phyloP scores from a whole-genome alignment of 495 filamentous ascomycete species.

The Pyronema omphalodes region DNA sequence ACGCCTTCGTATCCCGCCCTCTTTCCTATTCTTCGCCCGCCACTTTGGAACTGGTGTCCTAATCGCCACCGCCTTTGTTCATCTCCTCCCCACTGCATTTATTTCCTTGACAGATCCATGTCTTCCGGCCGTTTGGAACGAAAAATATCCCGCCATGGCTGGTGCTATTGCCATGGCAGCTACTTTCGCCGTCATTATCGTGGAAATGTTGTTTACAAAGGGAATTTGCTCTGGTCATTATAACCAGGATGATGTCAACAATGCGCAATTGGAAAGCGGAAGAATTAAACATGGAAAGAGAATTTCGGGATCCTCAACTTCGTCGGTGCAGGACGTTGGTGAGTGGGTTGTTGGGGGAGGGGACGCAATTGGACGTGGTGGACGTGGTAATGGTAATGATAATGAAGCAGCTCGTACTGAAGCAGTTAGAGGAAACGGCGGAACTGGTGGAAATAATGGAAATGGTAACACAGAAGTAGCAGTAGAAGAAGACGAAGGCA shows the following conservation, averaged over 20 bases:
- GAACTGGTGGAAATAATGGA: background rate
- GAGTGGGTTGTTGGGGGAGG: background rate
- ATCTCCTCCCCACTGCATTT: constrained; percentile 68
- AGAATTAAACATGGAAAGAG: constrained; percentile 4
- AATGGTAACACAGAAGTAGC: no score
- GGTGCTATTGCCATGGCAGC: constrained; percentile 63
- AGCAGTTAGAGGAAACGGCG: background rate
- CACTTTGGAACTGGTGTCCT: constrained; percentile 76
- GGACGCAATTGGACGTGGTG: background rate
- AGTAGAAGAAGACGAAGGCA: constrained; percentile 12
- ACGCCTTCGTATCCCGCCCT: constrained; percentile 25
- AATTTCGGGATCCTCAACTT: background rate
- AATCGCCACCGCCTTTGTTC: constrained; percentile 74
- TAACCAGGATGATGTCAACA: constrained; percentile 27
- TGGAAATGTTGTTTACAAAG: constrained; percentile 60
- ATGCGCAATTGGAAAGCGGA: constrained; percentile 24
- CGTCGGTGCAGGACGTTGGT: background rate
- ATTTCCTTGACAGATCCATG: constrained; percentile 62
- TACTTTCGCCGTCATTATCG: constrained; percentile 50
- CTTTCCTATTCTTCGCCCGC: constrained; percentile 45
- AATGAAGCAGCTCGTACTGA: background rate
- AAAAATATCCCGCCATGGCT: constrained; percentile 54
- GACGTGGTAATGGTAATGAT: background rate
- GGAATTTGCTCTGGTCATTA: constrained; percentile 24
- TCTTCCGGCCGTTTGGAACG: constrained; percentile 54